Conservation (phyloP, 495 filamentous ascomycete genomes). For the Neurospora sublineolata region DNA sequence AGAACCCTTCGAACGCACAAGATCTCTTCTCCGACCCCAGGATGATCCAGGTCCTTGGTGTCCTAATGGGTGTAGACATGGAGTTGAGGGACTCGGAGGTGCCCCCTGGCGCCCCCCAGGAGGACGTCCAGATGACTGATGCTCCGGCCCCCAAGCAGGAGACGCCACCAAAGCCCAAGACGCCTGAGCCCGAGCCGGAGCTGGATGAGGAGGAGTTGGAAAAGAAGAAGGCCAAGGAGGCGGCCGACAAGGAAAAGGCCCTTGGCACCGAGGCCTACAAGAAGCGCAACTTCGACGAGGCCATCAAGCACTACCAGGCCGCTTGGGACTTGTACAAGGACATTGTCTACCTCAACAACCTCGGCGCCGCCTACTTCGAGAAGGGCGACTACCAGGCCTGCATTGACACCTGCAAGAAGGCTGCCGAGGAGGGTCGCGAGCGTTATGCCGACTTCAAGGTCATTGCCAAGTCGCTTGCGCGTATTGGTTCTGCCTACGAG, state of each 20-base stretch:
- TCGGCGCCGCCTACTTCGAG: conserved; percentile 88
- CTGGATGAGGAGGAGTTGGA: conserved; percentile 71
- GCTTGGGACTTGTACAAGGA: conserved; percentile 94
- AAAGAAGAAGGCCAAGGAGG: conserved; percentile 81
- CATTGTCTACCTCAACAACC: conserved; percentile 94
- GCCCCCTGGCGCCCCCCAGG: conserved; percentile 40
- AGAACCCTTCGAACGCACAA: conserved; percentile 70
- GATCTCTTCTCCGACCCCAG: conserved; percentile 77
- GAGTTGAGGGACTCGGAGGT: conserved; percentile 51
- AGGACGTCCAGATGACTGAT: conserved; percentile 75
- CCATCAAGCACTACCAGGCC: conserved; percentile 89
- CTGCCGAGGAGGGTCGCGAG: conserved; percentile 77
- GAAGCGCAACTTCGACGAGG: conserved; percentile 89
- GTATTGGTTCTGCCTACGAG: conserved; percentile 84
- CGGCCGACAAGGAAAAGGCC: conserved; percentile 88
- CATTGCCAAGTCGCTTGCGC: conserved; percentile 91
- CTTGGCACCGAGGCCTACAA: conserved; percentile 94
- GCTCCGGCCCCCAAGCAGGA: conserved; percentile 28
- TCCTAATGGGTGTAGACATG: conserved; percentile 91
- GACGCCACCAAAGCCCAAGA: conserved; percentile 38
- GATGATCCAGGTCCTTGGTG: conserved; percentile 88
- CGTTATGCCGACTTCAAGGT: conserved; percentile 91
- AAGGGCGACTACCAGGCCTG: conserved; percentile 83
- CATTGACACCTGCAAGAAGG: conserved; percentile 77
- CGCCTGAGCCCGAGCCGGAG: conserved; percentile 48